phyloP scores from a whole-genome alignment of 2,329 filamentous ascomycete species.

The Bipolaris cookei region DNA sequence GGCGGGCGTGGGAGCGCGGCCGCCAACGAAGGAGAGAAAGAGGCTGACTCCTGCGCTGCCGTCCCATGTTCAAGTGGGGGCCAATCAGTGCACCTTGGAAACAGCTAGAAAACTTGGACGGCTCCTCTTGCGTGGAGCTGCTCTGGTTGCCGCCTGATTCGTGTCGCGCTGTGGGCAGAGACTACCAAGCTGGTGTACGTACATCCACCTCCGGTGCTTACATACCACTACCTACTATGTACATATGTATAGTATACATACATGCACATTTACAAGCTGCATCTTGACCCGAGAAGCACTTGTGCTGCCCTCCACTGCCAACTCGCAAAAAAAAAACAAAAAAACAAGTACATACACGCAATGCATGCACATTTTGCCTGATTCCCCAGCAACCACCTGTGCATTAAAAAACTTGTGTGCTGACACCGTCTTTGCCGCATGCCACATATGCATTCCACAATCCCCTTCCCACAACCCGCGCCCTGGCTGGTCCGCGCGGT shows the following conservation, averaged over 20 bases:
- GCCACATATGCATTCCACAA: conserved; percentile 19
- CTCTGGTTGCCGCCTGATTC: conserved; percentile 30
- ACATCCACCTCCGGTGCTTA: too few species aligned
- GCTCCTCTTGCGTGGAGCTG: conserved; percentile 17
- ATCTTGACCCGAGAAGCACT: too few species aligned
- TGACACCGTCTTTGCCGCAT: conserved; percentile 9
- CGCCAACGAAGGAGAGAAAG: conserved; percentile 17
- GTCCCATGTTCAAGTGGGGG: conserved; percentile 19
- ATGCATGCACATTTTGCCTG: conserved; percentile 18
- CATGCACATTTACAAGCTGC: neutral
- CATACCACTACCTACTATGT: neutral
- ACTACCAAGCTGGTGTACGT: too few species aligned
- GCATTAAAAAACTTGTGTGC: conserved; percentile 12
- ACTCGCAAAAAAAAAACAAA: too few species aligned
- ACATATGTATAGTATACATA: conserved; percentile 10
- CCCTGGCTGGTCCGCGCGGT: conserved; percentile 1
- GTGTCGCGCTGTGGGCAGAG: conserved; percentile 25
- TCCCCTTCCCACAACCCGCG: conserved; percentile 7
- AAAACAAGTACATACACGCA: too few species aligned
- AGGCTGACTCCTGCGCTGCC: conserved; percentile 17
- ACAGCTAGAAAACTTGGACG: conserved; percentile 43
- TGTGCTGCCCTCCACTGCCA: neutral
- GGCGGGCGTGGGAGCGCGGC: conserved; percentile 30
- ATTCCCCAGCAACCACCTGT: conserved; percentile 23
- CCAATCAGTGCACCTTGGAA: conserved; percentile 43